Evolutionary conservation across 2,329 filamentous ascomycete species (phyloP), one percentile per base, ranked within the genome.

Genomic region (Fusarium humuli): DNA sequence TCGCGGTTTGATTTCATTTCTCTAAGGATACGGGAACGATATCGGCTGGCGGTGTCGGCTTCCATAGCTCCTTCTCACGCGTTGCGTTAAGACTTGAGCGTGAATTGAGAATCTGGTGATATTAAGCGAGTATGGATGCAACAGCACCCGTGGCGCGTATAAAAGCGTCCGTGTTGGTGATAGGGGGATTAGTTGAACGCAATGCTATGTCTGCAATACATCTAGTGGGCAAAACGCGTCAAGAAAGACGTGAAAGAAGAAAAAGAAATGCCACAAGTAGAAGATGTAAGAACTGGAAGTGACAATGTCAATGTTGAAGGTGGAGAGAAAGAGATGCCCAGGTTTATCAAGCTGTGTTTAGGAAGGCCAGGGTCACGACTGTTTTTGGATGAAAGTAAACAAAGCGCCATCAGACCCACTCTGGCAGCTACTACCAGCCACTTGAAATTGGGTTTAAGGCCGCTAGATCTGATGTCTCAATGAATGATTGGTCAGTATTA

Each of bases 1-100:
- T 86, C 81, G 76, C 83, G 81, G 77, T 85, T 83, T 69, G 83
- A 79, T 50, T 84, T 82, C 83, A 86, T 85, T 79, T 86, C 84
- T 77, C 84, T 82, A 72, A 84, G 79, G 65, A 84, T 83, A 71
- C 82, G 82, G 73, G 82, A 84, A 73, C 81, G 82, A 79, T 83
- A 84, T 72, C 81, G 80, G 72, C 67, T 80, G 59, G 77, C 75
- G 48, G 76, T 75, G 71, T 84, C 81, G 73, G 77, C 72, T 74
- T 83, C 82, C 82, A 84, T 84, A 67, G 76, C 74, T 77, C 67
- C 67, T 65, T 74, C 63, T 70, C 59, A 69, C 74, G 73, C 74
- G 74, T 70, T 46, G 57, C 25, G 49, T 42, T 46, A 18, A 37
- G 34, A 37, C 18, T 37, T 58, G 64, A 57, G 71, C 68, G 72